A percentile compares a stretch with the other conserved stretches of the same genome.
phyloP scores from a whole-genome alignment of 352 stramenopile species.

The Globisporangium nagaii region DNA sequence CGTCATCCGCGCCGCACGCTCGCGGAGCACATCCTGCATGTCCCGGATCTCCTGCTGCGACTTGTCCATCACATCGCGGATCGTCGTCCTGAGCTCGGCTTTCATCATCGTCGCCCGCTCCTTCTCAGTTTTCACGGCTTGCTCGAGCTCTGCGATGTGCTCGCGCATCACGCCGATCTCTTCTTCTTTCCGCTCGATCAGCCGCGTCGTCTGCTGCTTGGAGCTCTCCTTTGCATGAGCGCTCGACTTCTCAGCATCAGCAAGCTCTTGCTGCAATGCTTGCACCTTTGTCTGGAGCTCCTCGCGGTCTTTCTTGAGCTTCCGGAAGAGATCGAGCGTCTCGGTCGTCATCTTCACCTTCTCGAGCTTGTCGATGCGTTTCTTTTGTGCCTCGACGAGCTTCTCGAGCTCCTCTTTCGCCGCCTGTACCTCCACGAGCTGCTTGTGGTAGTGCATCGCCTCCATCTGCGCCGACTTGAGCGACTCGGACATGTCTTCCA shows the following conservation, averaged over 20 bases:
- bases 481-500: slow-evolving; percentile 42
- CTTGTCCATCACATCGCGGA: slow-evolving; percentile 42
- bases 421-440: slow-evolving; percentile 33
- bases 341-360: slow-evolving; percentile 83
- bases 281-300: slow-evolving; percentile 41
- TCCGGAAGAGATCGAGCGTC: slow-evolving; percentile 62
- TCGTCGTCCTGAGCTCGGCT: slow-evolving; percentile 21
- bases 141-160: slow-evolving; percentile 35
- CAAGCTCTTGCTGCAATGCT: slow-evolving; percentile 25
- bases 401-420: slow-evolving; percentile 39
- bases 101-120: slow-evolving; percentile 18
- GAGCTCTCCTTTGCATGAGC: slow-evolving; percentile 6
- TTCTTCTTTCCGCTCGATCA: slow-evolving; percentile 35
- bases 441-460: slow-evolving; percentile 40
- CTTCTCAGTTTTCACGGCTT: slow-evolving; percentile 28
- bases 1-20: slow-evolving; percentile 40
- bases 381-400: slow-evolving; percentile 44
- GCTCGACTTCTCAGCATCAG: not conserved
- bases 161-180: slow-evolving; percentile 32
- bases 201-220: slow-evolving; percentile 15
- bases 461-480: slow-evolving; percentile 56
- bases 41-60: slow-evolving; percentile 41
- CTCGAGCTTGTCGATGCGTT: slow-evolving; percentile 72
- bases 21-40: slow-evolving; percentile 41
- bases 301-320: slow-evolving; percentile 52